Base-by-base conservation (phyloP, 2,329 filamentous ascomycete genomes). In the Cladosporium sp. region DNA sequence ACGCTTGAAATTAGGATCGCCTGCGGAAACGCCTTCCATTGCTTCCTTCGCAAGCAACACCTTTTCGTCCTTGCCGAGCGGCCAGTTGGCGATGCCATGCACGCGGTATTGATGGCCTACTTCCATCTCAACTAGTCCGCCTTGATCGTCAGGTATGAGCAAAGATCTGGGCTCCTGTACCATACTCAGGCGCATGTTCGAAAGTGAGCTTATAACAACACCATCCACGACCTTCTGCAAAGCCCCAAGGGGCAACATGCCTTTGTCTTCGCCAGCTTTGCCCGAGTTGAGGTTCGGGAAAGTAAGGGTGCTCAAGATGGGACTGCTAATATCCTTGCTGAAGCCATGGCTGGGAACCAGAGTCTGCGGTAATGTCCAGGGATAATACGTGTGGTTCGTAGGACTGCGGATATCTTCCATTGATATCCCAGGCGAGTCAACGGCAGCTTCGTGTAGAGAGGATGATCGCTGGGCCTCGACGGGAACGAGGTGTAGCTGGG, bases 31-130 rank as follows among this genome's bases (percentile, higher is more conserved):
- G 31, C 92, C 88, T 29, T 79, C 75, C 49, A 84, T 73, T 0
- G 94, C 86, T 66, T 92, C 88, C 28, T 90, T 87, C 56, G 90
- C 85, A 69, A 98, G 86, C 74, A 91, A 91, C 23, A 97, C 88
- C 69, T 89, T 91, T 78, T 98, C 94, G 74, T 98, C 92, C 57
- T 91, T 89, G 4, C 94, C 94, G 3, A 99, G 82, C 0, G 90
- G 86, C 49, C 93, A 85, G 70, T 90, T 91, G 50, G 92, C 93
- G 68, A 97, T 88, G 53, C 91, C 90, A 65, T 90, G 91, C 50
- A 98, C 89, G 65, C 89, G 85, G 83, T 90, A 93, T 16, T 81
- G 78, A 37, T 79, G 77, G 44, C 78, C 75, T 37, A 77, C 65
- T 3, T 69, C 66, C 6, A 70, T 68, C 11, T 83, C 77, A 18